Base-by-base conservation (phyloP, 768 basidiomycete species). In the Tricholoma sp. region DNA sequence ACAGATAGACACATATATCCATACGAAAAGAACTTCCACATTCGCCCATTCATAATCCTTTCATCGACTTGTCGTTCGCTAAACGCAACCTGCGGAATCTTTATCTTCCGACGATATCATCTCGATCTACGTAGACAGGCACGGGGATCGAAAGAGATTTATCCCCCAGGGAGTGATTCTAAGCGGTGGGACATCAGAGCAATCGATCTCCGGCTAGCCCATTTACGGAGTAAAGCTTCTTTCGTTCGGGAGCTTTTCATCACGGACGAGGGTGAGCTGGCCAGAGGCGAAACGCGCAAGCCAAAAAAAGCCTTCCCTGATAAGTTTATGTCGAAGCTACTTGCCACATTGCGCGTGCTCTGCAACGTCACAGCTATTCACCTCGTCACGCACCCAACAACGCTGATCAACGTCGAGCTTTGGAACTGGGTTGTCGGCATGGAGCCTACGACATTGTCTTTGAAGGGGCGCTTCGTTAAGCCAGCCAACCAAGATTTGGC, bases 191-290 rank as follows among this genome's bases (percentile, higher is more conserved):
- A 57, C 45, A 34, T 29, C 19, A 24, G 3, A 1, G 24, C 29
- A 31, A 57, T 57, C 19, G 21, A 45, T n/a, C 32, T 50, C 16
- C 55, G 47, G 49, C 55, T 56, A 37, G 55, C 55, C n/a, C 55
- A 56, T 24, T 37, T 56, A 14, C 34, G 47, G 22, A 49, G 46
- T 8, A 56, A 56, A 39, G 55, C 55, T 39, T 24, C 19, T 14
- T 55, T 55, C 31, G 54, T 55, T 8, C 31, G 54, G 43, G 34
- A 32, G 10, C 45, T 55, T 34, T 35, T 22, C 18, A 35, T 55
- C 29, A 35, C 46, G 6, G 54, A 55, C 21, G 11, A 47, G n/a
- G 45, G 29, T 5, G 29, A 18, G 34, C 27, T 32, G 29, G 11
- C 21, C 45, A 24, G 3, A 46, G n/a, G 6, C 34, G 14, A n/a